Conservation (phyloP, 2,329 filamentous ascomycete species). For the Hypomyces perniciosus region DNA sequence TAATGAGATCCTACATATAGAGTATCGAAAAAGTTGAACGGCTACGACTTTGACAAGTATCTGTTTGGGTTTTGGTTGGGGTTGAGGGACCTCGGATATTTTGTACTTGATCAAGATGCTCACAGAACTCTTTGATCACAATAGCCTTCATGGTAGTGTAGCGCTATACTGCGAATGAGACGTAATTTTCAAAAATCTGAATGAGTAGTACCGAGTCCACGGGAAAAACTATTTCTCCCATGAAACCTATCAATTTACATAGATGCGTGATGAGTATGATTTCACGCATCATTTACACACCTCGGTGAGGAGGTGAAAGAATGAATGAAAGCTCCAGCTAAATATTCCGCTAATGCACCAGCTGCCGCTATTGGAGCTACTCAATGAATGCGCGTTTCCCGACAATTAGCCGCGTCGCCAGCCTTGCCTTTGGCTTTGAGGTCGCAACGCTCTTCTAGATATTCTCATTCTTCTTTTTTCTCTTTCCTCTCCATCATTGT, state of each 20-base stretch:
- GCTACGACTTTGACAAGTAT: constrained; percentile 40
- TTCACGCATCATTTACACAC: too few relatives aligned
- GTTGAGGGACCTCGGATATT: constrained; percentile 20
- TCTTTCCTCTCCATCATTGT: not conserved
- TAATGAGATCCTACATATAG: constrained; percentile 38
- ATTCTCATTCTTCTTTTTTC: not conserved
- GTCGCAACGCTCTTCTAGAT: constrained; percentile 3
- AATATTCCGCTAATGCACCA: too few relatives aligned
- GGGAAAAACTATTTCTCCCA: too few relatives aligned
- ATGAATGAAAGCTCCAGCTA: not conserved
- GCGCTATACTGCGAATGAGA: not conserved
- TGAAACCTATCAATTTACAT: not conserved
- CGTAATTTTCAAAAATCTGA: not conserved
- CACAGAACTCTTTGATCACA: constrained; percentile 21
- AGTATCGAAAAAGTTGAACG: constrained; percentile 54
- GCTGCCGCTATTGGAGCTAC: not conserved
- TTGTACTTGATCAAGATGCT: constrained; percentile 19
- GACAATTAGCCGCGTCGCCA: constrained; percentile 14
- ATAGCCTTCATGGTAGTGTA: constrained; percentile 23
- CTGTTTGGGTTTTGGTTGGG: constrained; percentile 14
- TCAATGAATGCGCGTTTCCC: constrained; percentile 3
- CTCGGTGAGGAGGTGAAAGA: not conserved
- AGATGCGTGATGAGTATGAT: not conserved
- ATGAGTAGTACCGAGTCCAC: too few relatives aligned
- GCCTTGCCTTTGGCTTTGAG: constrained; percentile 7